phyloP scores from a whole-genome alignment of 352 stramenopile genomes.

The Pythium inflatum region DNA sequence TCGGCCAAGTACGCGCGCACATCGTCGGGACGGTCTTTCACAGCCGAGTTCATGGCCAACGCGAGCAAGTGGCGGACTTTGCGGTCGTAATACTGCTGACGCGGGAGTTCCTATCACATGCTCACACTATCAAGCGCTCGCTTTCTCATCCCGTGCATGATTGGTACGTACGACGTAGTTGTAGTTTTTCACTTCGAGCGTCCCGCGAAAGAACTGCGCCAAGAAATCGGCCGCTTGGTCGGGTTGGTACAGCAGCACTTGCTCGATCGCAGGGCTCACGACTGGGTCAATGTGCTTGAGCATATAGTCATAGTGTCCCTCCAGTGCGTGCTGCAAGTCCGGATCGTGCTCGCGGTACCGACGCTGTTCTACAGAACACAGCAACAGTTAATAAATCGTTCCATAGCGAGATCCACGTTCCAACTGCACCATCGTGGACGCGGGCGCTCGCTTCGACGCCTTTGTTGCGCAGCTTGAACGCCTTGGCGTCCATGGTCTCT shows the following conservation, averaged over 20 bases:
- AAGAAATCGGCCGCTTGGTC: constrained; percentile 77
- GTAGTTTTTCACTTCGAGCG: constrained; percentile 75
- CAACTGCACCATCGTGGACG: constrained; percentile 55
- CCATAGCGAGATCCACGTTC: background rate
- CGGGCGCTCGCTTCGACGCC: constrained; percentile 47
- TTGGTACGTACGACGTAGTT: constrained; percentile 61
- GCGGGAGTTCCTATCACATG: constrained; percentile 54
- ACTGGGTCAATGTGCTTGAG: constrained; percentile 66
- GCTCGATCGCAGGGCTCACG: constrained; percentile 63
- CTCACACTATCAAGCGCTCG: too few species aligned
- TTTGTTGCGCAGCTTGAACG: constrained; percentile 58
- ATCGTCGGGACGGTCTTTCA: constrained; percentile 67
- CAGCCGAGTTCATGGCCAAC: constrained; percentile 59
- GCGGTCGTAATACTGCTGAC: constrained; percentile 75
- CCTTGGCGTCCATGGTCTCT: constrained; percentile 50
- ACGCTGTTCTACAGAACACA: constrained; percentile 51
- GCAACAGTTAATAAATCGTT: background rate
- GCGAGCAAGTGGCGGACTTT: constrained; percentile 77
- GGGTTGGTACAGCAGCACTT: constrained; percentile 74
- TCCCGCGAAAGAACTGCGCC: constrained; percentile 62
- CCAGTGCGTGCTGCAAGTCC: constrained; percentile 47
- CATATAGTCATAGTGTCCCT: constrained; percentile 77
- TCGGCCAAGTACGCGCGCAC: constrained; percentile 56
- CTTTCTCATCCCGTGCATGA: background rate
- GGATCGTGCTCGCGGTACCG: constrained; percentile 61